Evolutionary conservation across 139 green algal species (phyloP).

Genomic region (Yamagishiella unicocca): DNA sequence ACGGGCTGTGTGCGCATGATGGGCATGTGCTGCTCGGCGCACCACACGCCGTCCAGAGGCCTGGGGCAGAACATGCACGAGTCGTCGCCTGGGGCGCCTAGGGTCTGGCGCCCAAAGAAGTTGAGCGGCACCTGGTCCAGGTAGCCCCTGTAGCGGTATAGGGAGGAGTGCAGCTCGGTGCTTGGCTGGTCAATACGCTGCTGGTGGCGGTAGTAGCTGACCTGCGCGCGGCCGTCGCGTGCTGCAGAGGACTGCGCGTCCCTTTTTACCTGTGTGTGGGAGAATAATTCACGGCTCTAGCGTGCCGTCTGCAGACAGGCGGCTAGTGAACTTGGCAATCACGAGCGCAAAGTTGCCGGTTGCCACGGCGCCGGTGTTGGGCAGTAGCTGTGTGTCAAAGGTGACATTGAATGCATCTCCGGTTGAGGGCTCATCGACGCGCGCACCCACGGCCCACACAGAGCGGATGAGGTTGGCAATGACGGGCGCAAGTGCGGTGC

Average conservation of each 20-base stretch:
- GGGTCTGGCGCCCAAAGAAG: background rate
- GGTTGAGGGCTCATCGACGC: background rate
- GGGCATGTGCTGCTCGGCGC: constrained; percentile 12
- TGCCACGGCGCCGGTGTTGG: background rate
- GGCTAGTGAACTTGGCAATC: constrained; percentile 15
- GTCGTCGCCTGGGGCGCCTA: background rate
- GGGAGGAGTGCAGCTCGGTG: background rate
- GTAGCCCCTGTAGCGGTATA: constrained; percentile 6
- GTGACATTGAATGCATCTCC: background rate
- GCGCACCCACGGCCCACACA: background rate
- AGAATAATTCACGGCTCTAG: constrained; percentile 5
- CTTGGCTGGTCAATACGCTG: background rate
- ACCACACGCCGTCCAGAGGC: background rate
- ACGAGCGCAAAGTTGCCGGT: constrained; percentile 2
- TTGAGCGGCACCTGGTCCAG: constrained; percentile 25
- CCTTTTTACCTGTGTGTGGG: constrained; percentile 10
- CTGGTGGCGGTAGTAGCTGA: constrained; percentile 24
- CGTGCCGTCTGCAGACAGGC: background rate
- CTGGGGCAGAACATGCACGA: constrained; percentile 30
- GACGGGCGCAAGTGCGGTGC: background rate
- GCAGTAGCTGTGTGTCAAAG: constrained; percentile 1
- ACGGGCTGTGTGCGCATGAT: constrained; percentile 23
- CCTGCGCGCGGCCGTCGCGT: background rate
- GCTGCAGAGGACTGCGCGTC: constrained; percentile 6
- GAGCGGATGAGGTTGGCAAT: background rate